phyloP scores from a whole-genome alignment of 306 rosid species.

The Fagus crenata region DNA sequence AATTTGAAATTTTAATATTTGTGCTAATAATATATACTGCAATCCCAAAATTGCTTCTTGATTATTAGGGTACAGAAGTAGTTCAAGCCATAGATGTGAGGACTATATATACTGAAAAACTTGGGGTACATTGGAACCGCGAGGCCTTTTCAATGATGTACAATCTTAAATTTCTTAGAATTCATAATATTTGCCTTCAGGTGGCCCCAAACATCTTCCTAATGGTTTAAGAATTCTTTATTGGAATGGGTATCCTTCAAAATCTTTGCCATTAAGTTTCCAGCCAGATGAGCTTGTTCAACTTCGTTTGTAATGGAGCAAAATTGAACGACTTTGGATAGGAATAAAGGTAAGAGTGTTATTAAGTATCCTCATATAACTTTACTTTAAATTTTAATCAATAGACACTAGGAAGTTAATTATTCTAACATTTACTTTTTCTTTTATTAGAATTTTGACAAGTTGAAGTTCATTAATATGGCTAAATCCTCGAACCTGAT shows the following conservation, averaged over 20 bases:
- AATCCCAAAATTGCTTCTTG: neutral
- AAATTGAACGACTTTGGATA: neutral
- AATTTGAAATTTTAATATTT: no score
- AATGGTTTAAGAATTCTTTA: neutral
- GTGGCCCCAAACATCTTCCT: neutral
- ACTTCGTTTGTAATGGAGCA: neutral
- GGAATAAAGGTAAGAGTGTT: neutral
- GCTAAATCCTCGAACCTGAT: neutral
- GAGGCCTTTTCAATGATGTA: neutral
- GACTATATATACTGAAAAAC: no score
- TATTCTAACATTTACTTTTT: neutral
- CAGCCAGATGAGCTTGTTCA: neutral
- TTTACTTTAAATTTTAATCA: neutral
- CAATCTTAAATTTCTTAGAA: constrained; percentile 3
- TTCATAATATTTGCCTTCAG: neutral
- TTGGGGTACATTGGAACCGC: no score
- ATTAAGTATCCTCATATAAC: neutral
- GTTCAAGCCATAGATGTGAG: neutral
- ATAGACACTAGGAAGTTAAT: neutral
- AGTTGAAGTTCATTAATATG: neutral
- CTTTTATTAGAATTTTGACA: neutral
- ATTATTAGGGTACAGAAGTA: neutral
- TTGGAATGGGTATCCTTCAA: neutral
- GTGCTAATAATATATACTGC: no score
- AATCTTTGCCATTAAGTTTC: neutral